phyloP scores from a whole-genome alignment of 2,329 filamentous ascomycete genomes.

The Zymoseptoria ardabiliae region DNA sequence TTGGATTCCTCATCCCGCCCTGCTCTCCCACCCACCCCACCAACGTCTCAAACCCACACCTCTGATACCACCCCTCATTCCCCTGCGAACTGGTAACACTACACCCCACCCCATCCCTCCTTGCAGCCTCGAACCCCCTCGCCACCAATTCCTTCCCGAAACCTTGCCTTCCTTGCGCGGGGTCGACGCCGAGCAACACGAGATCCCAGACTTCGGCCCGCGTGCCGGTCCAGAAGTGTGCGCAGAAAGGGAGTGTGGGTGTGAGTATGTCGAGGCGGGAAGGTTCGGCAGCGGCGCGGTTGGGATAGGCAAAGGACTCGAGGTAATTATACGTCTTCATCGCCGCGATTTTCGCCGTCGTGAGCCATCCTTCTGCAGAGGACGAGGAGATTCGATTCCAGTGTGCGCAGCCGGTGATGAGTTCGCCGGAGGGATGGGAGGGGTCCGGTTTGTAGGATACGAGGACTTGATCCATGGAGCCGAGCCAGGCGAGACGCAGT shows the following conservation, averaged over 20 bases:
- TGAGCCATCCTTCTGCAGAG: background rate
- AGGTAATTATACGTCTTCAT: constrained; percentile 16
- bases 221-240: constrained; percentile 21
- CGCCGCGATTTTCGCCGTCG: constrained; percentile 4
- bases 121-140: constrained; percentile 26
- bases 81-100: constrained; percentile 21
- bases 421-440: constrained; percentile 1
- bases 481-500: constrained; percentile 13
- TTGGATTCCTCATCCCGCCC: constrained; percentile 14
- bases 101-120: constrained; percentile 46
- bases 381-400: constrained; percentile 18
- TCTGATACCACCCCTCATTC: constrained; percentile 23
- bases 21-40: constrained; percentile 17
- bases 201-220: constrained; percentile 24
- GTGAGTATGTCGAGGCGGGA: constrained; percentile 9
- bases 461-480: constrained; percentile 11
- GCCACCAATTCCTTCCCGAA: constrained; percentile 21
- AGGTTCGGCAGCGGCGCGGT: constrained; percentile 21
- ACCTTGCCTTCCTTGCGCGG: constrained; percentile 16
- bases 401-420: constrained; percentile 21
- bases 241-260: constrained; percentile 12
- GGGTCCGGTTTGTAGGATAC: constrained; percentile 11
- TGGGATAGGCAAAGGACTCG: constrained; percentile 17
- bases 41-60: constrained; percentile 19
- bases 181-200: constrained; percentile 19